Conservation (phyloP, 1,284 basidiomycete species). For the Boletus mariae region DNA sequence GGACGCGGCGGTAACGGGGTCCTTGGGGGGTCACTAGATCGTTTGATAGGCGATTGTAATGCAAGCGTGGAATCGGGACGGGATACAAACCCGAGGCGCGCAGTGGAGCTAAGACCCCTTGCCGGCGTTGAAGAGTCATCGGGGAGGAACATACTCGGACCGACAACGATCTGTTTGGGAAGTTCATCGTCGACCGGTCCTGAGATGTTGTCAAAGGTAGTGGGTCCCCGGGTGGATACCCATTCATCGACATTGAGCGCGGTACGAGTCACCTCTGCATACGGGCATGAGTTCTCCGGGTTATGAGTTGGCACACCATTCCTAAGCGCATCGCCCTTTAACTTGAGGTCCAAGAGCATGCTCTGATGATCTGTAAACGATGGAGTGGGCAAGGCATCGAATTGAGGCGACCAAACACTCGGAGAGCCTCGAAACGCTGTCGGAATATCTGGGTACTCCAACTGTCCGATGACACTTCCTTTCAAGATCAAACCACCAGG, state of each 20-base stretch:
- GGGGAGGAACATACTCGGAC: conserved; percentile 13
- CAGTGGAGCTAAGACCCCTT: conserved; percentile 2
- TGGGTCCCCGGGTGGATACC: conserved; percentile 19
- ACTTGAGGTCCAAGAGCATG: conserved; percentile 52
- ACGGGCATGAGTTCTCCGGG: conserved; percentile 15
- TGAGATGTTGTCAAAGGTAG: conserved; percentile 7
- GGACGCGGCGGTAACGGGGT: conserved; percentile 32
- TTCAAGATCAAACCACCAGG: conserved; percentile 40
- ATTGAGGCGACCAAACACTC: conserved; percentile 41
- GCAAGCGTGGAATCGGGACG: not conserved
- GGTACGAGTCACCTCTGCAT: not conserved
- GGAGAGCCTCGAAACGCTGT: conserved; percentile 60
- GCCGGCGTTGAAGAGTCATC: conserved; percentile 11
- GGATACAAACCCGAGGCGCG: not conserved
- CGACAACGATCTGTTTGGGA: conserved; percentile 1
- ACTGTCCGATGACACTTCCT: conserved; percentile 22
- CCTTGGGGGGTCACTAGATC: conserved; percentile 19
- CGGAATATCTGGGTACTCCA: conserved; percentile 56
- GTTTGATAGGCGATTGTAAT: not conserved
- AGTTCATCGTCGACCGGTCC: conserved; percentile 5
- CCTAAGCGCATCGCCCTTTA: conserved; percentile 37
- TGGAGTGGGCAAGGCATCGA: conserved; percentile 28
- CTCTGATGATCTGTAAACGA: conserved; percentile 45
- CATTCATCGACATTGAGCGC: conserved; percentile 23
- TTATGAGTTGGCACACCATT: conserved; percentile 14